Evolutionary conservation across 2,329 filamentous ascomycete genomes (phyloP).

Genomic region (Hymenoscyphus infarciens): DNA sequence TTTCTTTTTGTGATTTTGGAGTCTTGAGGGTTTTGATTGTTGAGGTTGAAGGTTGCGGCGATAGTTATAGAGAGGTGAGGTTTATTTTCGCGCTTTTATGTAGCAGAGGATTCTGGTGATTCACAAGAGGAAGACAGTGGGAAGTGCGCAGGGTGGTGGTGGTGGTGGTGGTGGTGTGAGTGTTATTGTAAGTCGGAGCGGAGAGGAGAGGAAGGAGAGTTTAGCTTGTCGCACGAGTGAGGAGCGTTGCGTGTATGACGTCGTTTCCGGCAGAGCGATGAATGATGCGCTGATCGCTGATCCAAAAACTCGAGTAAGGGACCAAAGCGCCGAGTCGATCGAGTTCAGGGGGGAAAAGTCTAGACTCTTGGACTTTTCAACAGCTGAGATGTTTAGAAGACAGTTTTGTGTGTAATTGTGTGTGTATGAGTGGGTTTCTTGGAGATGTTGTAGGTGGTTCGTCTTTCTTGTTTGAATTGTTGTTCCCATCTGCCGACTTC

Average conservation of each 20-base stretch:
- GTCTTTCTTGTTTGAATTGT: background rate
- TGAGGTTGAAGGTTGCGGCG: background rate
- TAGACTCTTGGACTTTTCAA: background rate
- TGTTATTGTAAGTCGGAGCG: background rate
- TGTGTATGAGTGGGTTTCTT: too few relatives aligned
- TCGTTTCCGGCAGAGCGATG: background rate
- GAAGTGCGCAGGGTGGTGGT: background rate
- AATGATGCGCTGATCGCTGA: constrained; percentile 3
- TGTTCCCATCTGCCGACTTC: background rate
- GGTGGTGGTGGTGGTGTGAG: background rate
- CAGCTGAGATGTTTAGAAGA: background rate
- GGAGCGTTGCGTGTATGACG: background rate
- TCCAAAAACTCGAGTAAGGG: background rate
- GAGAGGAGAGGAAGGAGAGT: background rate
- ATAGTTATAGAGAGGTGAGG: background rate
- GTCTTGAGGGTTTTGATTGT: background rate
- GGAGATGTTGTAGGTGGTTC: background rate
- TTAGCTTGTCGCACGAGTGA: background rate
- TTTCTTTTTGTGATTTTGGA: background rate
- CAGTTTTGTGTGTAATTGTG: too few relatives aligned
- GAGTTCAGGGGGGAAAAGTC: background rate
- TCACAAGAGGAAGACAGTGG: background rate
- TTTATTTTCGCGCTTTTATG: background rate
- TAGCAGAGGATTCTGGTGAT: background rate
- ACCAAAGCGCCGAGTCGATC: background rate